Evolutionary conservation across 2,329 filamentous ascomycete genomes (phyloP).

Genomic region (Pseudocercospora macadamiae): DNA sequence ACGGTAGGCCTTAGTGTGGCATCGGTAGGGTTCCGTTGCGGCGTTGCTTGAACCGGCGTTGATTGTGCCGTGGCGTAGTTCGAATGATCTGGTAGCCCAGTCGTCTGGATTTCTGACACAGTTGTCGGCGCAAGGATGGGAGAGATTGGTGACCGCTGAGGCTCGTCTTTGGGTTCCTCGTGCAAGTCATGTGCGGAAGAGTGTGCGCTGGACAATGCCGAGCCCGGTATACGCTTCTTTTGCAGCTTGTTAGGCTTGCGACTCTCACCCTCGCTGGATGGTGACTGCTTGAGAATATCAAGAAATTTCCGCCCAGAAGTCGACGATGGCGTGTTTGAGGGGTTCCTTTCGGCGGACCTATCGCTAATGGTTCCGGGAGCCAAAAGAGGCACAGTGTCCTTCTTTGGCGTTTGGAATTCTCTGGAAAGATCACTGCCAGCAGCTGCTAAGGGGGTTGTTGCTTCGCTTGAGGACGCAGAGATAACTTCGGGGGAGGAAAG

Average conservation of each 20-base stretch:
- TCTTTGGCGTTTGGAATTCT: constrained; percentile 38
- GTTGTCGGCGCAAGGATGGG: constrained; percentile 16
- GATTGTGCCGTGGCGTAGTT: constrained; percentile 42
- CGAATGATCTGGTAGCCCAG: constrained; percentile 40
- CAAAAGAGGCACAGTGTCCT: constrained; percentile 42
- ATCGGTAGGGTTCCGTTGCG: constrained; percentile 68
- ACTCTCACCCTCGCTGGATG: constrained; percentile 53
- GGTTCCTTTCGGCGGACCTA: constrained; percentile 30
- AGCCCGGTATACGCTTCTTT: constrained; percentile 81
- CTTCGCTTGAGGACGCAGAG: constrained; percentile 45
- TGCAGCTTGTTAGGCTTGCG: constrained; percentile 86
- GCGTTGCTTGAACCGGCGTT: constrained; percentile 73
- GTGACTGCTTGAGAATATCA: constrained; percentile 71
- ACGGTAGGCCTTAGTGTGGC: constrained; percentile 64
- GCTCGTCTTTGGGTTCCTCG: constrained; percentile 35
- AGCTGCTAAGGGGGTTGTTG: constrained; percentile 39
- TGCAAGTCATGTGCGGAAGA: constrained; percentile 75
- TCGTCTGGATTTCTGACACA: constrained; percentile 1
- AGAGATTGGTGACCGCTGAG: constrained; percentile 35
- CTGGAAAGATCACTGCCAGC: constrained; percentile 34
- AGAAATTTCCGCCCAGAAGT: constrained; percentile 52
- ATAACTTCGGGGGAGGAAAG: constrained; percentile 42
- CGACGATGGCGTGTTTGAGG: constrained; percentile 33
- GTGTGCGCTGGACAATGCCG: constrained; percentile 82
- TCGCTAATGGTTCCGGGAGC: constrained; percentile 33